Percentiles rank a stretch among this genome's conserved stretches.
phyloP scores from a whole-genome alignment of 345 rosid species.

The Stellera chamaejasme region DNA sequence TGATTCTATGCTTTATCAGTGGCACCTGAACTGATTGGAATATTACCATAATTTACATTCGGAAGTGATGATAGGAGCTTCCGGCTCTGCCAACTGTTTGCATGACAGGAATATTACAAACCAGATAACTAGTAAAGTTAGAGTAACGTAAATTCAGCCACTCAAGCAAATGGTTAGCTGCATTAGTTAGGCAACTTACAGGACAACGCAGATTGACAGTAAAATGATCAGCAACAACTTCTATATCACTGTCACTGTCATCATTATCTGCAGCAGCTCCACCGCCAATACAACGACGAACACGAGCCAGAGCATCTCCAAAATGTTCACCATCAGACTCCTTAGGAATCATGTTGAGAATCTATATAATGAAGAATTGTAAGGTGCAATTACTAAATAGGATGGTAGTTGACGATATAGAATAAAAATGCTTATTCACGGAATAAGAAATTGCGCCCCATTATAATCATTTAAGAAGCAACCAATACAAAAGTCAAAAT shows the following conservation, averaged over 20 bases:
- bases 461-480: conserved; percentile 6
- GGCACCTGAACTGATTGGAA: no score
- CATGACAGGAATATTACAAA: no score
- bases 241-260: conserved; percentile 93
- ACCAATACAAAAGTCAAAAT: conserved; percentile 3
- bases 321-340: conserved; percentile 76
- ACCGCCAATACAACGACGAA: conserved; percentile 90
- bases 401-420: neutral
- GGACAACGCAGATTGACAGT: conserved; percentile 89
- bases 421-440: neutral
- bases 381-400: neutral
- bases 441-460: neutral
- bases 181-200: conserved; percentile 40
- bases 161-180: neutral
- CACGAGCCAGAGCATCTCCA: conserved; percentile 88
- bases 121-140: no score
- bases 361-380: conserved; percentile 28
- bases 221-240: conserved; percentile 91
- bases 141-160: neutral
- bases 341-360: conserved; percentile 73
- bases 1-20: no score
- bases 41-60: no score
- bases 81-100: no score
- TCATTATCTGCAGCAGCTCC: conserved; percentile 70
- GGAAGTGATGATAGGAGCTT: no score